Conservation (phyloP, 352 stramenopile genomes). For the Globisporangium carolinianum region DNA sequence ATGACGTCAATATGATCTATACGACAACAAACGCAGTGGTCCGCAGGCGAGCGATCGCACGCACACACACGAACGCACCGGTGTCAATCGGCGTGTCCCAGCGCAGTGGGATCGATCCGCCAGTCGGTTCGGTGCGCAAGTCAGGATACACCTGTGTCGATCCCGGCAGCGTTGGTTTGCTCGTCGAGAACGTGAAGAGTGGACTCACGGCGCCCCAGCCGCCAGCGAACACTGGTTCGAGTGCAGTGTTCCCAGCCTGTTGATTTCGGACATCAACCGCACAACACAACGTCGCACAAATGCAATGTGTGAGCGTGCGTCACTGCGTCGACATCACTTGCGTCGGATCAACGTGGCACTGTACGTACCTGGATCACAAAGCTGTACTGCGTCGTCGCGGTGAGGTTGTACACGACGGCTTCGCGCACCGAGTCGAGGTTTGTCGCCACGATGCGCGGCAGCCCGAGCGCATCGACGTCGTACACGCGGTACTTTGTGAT, state of each 20-base stretch:
- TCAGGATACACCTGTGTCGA: conserved; percentile 17
- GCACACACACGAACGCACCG: conserved; percentile 14
- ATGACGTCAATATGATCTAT: not conserved
- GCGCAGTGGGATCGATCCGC: conserved; percentile 42
- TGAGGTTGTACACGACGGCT: conserved; percentile 19
- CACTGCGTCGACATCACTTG: too few relatives aligned
- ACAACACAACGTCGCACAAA: not conserved
- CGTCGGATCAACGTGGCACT: not conserved
- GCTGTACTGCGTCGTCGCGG: conserved; percentile 25
- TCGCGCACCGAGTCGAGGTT: conserved; percentile 12
- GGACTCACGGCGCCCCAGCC: conserved; percentile 41
- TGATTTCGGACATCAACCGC: not conserved
- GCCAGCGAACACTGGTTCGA: conserved; percentile 19
- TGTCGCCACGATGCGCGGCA: conserved; percentile 13
- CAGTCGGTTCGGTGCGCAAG: conserved; percentile 20
- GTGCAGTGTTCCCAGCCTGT: conserved; percentile 40
- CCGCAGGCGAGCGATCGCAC: not conserved
- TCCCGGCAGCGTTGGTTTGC: conserved; percentile 23
- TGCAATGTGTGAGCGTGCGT: too few relatives aligned
- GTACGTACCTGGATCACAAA: conserved; percentile 44
- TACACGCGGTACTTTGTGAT: conserved; percentile 63
- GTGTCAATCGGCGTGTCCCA: conserved; percentile 47
- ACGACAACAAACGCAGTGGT: not conserved
- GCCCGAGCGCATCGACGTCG: conserved; percentile 4
- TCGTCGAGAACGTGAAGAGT: conserved; percentile 25